Conservation (phyloP, 2,329 filamentous ascomycete genomes). For the Fusarium tanahbumbuense region DNA sequence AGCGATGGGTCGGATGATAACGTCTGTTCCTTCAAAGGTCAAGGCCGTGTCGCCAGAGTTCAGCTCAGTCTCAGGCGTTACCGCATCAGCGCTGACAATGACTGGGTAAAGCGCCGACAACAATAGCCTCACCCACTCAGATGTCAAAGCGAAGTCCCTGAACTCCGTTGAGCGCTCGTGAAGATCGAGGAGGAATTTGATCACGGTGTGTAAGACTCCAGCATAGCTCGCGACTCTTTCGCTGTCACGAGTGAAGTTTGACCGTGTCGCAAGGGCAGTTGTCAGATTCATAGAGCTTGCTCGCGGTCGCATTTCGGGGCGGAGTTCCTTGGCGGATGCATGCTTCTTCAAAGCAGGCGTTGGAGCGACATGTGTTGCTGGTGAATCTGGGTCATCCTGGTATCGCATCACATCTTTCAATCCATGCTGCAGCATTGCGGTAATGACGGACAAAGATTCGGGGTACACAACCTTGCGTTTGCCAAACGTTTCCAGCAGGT, state of each 20-base stretch:
- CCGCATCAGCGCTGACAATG: conserved; percentile 85
- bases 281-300: conserved; percentile 75
- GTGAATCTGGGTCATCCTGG: conserved; percentile 69
- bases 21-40: conserved; percentile 86
- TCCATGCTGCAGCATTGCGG: conserved; percentile 87
- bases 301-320: conserved; percentile 51
- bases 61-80: conserved; percentile 87
- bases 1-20: conserved; percentile 80
- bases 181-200: conserved; percentile 82
- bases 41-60: conserved; percentile 83
- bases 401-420: conserved; percentile 76
- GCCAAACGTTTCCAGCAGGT: conserved; percentile 79
- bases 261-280: conserved; percentile 66
- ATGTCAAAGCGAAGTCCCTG: conserved; percentile 82
- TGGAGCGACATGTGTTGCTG: conserved; percentile 46
- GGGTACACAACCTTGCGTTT: conserved; percentile 76
- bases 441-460: conserved; percentile 82
- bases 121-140: conserved; percentile 84
- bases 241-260: conserved; percentile 52
- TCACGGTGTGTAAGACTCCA: conserved; percentile 77
- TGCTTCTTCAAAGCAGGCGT: conserved; percentile 18
- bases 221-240: conserved; percentile 65
- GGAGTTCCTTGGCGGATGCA: conserved; percentile 9
- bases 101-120: conserved; percentile 86
- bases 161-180: conserved; percentile 82